phyloP scores from a whole-genome alignment of 2,329 filamentous ascomycete genomes.

The Fusarium euwallaceae region DNA sequence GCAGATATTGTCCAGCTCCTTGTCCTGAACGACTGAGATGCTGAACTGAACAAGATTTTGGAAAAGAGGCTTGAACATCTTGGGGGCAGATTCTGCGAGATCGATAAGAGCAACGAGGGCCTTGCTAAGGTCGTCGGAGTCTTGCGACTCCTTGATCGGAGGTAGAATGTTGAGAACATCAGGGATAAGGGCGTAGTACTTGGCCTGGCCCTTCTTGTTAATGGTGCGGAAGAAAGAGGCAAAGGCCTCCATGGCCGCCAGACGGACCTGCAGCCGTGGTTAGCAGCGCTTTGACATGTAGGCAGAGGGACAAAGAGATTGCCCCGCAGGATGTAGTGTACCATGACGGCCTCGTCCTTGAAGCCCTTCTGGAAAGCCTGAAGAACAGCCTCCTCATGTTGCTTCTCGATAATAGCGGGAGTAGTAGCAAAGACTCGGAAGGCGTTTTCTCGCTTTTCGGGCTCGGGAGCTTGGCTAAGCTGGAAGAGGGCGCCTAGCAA shows the following conservation, averaged over 20 bases:
- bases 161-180: conserved; percentile 95
- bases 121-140: conserved; percentile 91
- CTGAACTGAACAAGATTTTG: conserved; percentile 92
- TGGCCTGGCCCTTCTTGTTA: conserved; percentile 86
- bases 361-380: conserved; percentile 92
- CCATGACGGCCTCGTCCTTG: conserved; percentile 85
- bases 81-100: conserved; percentile 91
- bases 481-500: conserved; percentile 88
- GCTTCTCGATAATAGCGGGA: conserved; percentile 93
- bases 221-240: conserved; percentile 95
- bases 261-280: conserved; percentile 73
- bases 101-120: conserved; percentile 93
- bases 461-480: conserved; percentile 86
- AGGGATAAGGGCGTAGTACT: conserved; percentile 88
- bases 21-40: conserved; percentile 94
- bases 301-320: conserved; percentile 14
- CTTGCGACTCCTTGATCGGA: conserved; percentile 90
- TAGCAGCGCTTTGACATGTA: conserved; percentile 23
- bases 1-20: conserved; percentile 89
- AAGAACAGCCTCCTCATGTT: conserved; percentile 92
- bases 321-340: conserved; percentile 56
- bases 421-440: conserved; percentile 97
- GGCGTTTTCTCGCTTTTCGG: conserved; percentile 89
- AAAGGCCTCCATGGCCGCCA: conserved; percentile 97
- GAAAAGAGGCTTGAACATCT: conserved; percentile 98